Base-by-base conservation (phyloP, 1,139 yeast species). In the Diutina neorugosa region DNA sequence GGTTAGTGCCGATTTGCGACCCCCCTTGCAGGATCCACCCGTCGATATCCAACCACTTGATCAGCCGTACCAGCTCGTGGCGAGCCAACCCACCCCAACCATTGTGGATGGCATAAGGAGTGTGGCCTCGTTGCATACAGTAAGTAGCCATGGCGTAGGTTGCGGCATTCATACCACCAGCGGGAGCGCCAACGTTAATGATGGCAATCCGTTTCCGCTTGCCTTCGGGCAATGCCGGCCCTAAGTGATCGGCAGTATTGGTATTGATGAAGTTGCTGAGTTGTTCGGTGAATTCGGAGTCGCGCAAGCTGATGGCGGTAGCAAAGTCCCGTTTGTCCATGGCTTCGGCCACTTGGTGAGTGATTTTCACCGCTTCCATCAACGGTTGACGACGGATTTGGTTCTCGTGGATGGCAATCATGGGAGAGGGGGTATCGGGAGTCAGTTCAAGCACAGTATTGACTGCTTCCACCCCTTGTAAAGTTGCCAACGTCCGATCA, bases 391-490 rank as follows among this genome's bases (percentile, higher is more conserved):
- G 74, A 51, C 82, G 84, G 59, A 86, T 80, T 62, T 84, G 81
- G 66, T 85, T 86, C 63, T 84, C 91, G 55, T 76, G 73, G 58
- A 85, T 76, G 56, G 86, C 89, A 65, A 86, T 85, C 74, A 86
- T 76, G 55, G 91, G 93, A 12, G 89, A 82, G 51, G 88, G 88
- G 14, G 86, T 82, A 1, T 77, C 79, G 37, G 89, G 90, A 1
- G 84, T 80, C 58, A 78, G 69, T 54, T 82, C 86, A 62, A 85
- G 71, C 14, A 86, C 85, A 0, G 91, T 91, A 59, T 80, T 80
- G 21, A 86, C 90, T 2, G 94, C 93, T 59, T 85, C 93, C 53
- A 85, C 91, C 67, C 93, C 94, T 69, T 86, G 94, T 56, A 85
- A 63, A 18, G 94, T 85, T 34, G 91, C 93, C 63, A 86, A 68